These are phyloP conservation scores for Diaporthe caulivora DNA, from an alignment of 2,329 filamentous ascomycete species.

Conservation along the genomic window DNA sequence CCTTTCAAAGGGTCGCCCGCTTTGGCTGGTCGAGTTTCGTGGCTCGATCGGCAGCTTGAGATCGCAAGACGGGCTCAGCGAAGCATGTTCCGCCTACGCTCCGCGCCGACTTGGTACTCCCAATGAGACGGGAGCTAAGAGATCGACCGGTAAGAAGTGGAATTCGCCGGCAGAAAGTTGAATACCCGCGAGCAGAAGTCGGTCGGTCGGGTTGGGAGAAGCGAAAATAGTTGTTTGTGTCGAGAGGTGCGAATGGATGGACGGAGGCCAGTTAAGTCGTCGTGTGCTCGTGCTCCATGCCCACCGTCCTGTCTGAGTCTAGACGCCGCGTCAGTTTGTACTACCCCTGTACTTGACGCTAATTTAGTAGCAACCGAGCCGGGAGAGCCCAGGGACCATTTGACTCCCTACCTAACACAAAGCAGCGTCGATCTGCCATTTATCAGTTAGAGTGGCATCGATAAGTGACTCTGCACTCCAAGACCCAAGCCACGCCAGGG, in stretches of 20 bases:
- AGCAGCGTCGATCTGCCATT: constrained; percentile 1
- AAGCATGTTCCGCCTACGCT: constrained; percentile 21
- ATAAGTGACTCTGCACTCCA: constrained; percentile 19
- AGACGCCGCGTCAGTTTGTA: constrained; percentile 34
- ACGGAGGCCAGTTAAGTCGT: constrained; percentile 20
- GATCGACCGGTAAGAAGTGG: background rate
- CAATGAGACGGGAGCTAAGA: background rate
- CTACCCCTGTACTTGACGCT: constrained; percentile 4
- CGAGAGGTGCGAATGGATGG: constrained; percentile 12
- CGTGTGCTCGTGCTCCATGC: background rate
- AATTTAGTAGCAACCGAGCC: background rate
- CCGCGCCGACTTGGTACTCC: constrained; percentile 18
- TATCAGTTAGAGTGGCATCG: constrained; percentile 21
- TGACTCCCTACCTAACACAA: constrained; percentile 15
- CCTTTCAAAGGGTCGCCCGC: constrained; percentile 27
- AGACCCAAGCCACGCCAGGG: background rate
- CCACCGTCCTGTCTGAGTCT: constrained; percentile 14
- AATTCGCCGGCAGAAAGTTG: background rate
- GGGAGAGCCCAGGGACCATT: background rate
- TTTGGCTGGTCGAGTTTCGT: constrained; percentile 24
- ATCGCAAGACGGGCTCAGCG: constrained; percentile 10
- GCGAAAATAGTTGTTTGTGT: constrained; percentile 2
- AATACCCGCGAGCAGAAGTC: background rate
- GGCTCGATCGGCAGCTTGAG: constrained; percentile 24
- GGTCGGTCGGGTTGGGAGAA: constrained; percentile 8